Base-by-base conservation (phyloP, 768 basidiomycete genomes). In the Boletus bicolor region DNA sequence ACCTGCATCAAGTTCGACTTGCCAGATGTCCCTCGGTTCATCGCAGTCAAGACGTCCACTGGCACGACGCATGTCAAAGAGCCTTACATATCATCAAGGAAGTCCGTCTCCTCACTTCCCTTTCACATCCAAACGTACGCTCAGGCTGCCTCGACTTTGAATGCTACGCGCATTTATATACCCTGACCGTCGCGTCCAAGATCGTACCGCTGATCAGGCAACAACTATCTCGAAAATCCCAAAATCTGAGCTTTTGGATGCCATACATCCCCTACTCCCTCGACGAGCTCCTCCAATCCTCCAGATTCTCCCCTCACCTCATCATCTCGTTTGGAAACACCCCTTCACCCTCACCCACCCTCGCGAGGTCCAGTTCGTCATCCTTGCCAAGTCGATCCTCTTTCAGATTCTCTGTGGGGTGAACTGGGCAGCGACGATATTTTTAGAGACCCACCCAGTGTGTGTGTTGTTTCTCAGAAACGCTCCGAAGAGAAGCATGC, bases 21-120 rank as follows among this genome's bases (percentile, higher is more conserved):
- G 14, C 37, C 50, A 42, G 51, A 59, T 36, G 51, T 51, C 30
- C 54, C 58, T 32, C 57, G 49, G 15, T 62, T 59, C 44, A 39
- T 72, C 26, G 71, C 81, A 10, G 72, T 85, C 38, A 88, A 88
- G 66, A 75, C 77, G 14, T 76, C 84, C 5, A 71, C 82, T n/a
- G n/a, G n/a, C 3, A 74, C 75, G 1, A 61, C 66, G 11, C 72
- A 73, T 38, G 72, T 80, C 14, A 79, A 77, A 60, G 82, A 85
- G 58, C 87, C 87, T 0, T 87, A 89, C 85, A 89, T 58, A 84
- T 89, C 61, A 59, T 82, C 53, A 87, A 85, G 63, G 87, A 89
- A 66, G 70, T 79, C 35, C 73, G 83, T 44, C 59, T 87, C 4
- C 73, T 89, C 32, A 70, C 72, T 0, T 62, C 62, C 6, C 63